Evolutionary conservation across 805 yeast species (phyloP).

Genomic region (Saccharomycopsis sp.): DNA sequence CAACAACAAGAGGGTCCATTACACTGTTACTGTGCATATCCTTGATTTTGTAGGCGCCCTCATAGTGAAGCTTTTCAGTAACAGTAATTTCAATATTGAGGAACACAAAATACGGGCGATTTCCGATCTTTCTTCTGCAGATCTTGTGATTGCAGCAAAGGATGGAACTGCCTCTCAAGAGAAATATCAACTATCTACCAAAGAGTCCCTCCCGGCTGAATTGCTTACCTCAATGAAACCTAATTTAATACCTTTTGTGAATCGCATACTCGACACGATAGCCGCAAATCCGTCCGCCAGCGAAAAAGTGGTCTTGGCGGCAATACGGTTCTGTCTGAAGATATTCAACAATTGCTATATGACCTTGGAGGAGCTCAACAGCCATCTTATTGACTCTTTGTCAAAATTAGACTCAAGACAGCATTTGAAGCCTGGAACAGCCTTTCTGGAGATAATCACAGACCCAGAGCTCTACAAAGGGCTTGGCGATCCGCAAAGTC

Average conservation of each 20-base stretch:
- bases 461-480: too few species aligned
- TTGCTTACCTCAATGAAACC: conserved; percentile 5
- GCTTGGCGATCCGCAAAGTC: too few species aligned
- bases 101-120: background rate
- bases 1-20: conserved; percentile 6
- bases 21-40: background rate
- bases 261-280: background rate
- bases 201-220: background rate
- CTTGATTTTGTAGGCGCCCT: conserved; percentile 2
- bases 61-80: background rate
- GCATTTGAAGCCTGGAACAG: background rate
- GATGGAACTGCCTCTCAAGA: background rate
- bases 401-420: background rate
- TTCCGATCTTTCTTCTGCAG: background rate
- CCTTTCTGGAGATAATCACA: background rate
- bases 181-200: background rate
- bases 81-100: conserved; percentile 3
- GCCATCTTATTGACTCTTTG: background rate
- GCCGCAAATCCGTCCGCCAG: background rate
- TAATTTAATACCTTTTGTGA: conserved; percentile 7
- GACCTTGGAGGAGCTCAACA: background rate
- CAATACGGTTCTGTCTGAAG: conserved; percentile 2
- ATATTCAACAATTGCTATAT: conserved; percentile 3
- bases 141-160: too few species aligned
- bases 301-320: background rate